phyloP scores from a whole-genome alignment of 306 rosid genomes.

The Lotus japonicus region DNA sequence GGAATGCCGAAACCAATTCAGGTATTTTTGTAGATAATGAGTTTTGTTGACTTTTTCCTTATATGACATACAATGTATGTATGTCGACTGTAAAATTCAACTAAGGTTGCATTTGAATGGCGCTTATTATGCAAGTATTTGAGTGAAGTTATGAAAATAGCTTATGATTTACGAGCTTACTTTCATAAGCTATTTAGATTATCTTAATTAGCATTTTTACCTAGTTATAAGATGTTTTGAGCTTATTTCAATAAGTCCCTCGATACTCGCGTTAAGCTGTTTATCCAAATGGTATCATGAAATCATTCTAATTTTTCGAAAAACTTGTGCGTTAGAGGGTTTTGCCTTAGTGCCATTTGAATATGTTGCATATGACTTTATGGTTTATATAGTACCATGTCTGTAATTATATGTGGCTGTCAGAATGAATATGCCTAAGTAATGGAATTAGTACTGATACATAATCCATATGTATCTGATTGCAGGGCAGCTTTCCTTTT shows the following conservation, averaged over 20 bases:
- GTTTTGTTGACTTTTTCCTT: too few relatives aligned
- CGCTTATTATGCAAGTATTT: too few relatives aligned
- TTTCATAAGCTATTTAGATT: too few relatives aligned
- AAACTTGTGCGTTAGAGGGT: not conserved
- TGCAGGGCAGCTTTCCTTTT: slow-evolving; percentile 74
- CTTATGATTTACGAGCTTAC: too few relatives aligned
- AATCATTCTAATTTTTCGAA: not conserved
- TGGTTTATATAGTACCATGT: not conserved
- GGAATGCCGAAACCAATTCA: slow-evolving; percentile 24
- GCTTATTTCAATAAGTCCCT: too few relatives aligned
- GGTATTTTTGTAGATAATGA: slow-evolving; percentile 32
- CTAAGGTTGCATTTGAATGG: too few relatives aligned
- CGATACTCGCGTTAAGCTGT: too few relatives aligned
- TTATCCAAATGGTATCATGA: not conserved
- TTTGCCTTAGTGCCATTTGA: not conserved
- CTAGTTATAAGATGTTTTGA: too few relatives aligned
- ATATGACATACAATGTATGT: too few relatives aligned
- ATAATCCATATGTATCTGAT: slow-evolving; percentile 42
- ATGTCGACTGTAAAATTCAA: not conserved
- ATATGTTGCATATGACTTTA: not conserved
- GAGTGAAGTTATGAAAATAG: too few relatives aligned
- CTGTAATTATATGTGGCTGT: not conserved
- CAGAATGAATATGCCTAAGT: slow-evolving; percentile 2
- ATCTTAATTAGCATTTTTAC: too few relatives aligned
- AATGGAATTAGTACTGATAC: slow-evolving; percentile 39